Evolutionary conservation across 2,329 filamentous ascomycete genomes (phyloP).

Genomic region (Phialocephala sp.): DNA sequence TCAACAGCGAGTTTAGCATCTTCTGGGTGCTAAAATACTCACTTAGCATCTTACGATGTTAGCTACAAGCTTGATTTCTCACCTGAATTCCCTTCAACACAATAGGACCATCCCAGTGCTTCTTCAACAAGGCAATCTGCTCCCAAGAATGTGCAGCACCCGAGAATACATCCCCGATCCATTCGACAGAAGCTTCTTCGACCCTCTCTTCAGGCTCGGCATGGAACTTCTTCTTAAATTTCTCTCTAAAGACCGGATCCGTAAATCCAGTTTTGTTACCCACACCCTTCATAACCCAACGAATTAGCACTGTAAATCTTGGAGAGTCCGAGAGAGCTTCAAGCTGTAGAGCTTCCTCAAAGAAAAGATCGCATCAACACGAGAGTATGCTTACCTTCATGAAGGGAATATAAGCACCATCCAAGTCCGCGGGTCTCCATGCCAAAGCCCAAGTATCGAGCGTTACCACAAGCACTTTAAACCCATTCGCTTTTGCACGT

Average conservation of each 20-base stretch:
- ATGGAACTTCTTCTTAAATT: conserved; percentile 59
- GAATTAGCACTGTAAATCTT: conserved; percentile 52
- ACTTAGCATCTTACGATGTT: neutral
- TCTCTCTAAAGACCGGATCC: conserved; percentile 68
- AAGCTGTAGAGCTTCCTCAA: no score
- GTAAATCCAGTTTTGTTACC: conserved; percentile 68
- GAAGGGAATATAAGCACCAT: conserved; percentile 1
- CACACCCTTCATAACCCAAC: conserved; percentile 54
- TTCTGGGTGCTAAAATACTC: conserved; percentile 45
- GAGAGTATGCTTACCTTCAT: conserved; percentile 45
- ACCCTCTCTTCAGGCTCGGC: conserved; percentile 52
- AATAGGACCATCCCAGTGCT: conserved; percentile 68
- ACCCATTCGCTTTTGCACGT: conserved; percentile 67
- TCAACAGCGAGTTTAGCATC: conserved; percentile 54
- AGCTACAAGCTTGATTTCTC: neutral
- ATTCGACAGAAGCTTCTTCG: conserved; percentile 56
- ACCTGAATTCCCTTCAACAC: conserved; percentile 63
- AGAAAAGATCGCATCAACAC: no score
- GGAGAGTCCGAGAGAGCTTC: conserved; percentile 47
- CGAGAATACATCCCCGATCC: conserved; percentile 59
- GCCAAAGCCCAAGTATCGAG: conserved; percentile 68
- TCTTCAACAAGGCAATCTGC: conserved; percentile 61
- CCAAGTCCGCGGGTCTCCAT: conserved; percentile 4
- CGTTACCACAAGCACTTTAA: conserved; percentile 71
- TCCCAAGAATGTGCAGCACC: conserved; percentile 64